Conservation (phyloP, 1,284 basidiomycete species). For the Chalciporus sp. region DNA sequence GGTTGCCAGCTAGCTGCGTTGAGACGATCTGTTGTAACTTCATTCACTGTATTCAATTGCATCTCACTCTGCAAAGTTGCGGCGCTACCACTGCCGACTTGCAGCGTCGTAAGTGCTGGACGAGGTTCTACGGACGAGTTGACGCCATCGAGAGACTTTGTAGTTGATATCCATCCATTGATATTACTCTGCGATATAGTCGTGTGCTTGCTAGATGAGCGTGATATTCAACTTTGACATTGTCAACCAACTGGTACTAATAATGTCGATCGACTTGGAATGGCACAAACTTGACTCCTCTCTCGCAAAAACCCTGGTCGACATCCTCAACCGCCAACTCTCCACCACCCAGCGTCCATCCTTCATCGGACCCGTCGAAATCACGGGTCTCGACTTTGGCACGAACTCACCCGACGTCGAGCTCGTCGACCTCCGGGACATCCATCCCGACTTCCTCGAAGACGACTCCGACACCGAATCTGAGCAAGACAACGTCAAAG, state of each 20-base stretch:
- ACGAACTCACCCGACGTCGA: slow-evolving; percentile 82
- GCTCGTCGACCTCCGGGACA: slow-evolving; percentile 90
- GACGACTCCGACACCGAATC: slow-evolving; percentile 45
- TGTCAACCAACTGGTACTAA: background rate
- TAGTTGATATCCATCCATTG: background rate
- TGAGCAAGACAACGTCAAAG: slow-evolving; percentile 51
- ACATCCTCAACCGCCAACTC: slow-evolving; percentile 82
- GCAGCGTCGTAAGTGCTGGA: background rate
- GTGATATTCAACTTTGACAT: background rate
- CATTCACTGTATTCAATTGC: slow-evolving; percentile 1
- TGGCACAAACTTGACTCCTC: slow-evolving; percentile 74
- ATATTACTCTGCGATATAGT: background rate
- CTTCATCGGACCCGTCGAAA: slow-evolving; percentile 89
- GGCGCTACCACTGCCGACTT: no score
- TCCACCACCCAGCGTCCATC: slow-evolving; percentile 74
- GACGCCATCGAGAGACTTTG: background rate
- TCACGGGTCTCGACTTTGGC: slow-evolving; percentile 89
- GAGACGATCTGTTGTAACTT: background rate
- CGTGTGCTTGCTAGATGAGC: background rate
- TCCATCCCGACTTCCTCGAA: slow-evolving; percentile 91
- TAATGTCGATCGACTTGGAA: slow-evolving; percentile 81
- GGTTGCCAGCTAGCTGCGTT: slow-evolving; percentile 20
- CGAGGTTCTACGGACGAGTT: background rate
- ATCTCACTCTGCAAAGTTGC: background rate
- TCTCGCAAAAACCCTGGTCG: slow-evolving; percentile 73